Percentiles rank a stretch among this genome's conserved stretches.
phyloP scores from a whole-genome alignment of 306 rosid species.

The Cicer arietinum region DNA sequence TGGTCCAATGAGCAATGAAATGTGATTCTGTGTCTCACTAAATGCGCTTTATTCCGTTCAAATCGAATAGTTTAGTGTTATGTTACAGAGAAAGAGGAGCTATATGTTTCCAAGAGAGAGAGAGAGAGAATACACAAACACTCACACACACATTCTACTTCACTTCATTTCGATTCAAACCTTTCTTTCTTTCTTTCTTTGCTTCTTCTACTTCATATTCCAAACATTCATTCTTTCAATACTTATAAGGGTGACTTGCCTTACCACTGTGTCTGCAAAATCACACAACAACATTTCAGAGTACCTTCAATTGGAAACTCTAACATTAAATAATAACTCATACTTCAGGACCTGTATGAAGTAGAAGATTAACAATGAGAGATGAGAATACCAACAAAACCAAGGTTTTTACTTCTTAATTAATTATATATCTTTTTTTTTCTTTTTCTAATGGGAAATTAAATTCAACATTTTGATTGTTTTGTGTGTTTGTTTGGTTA shows the following conservation, averaged over 20 bases:
- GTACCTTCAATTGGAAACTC: conserved; percentile 41
- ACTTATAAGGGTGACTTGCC: conserved; percentile 24
- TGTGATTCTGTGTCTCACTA: too few species aligned
- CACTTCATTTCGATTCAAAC: not conserved
- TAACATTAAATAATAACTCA: conserved; percentile 31
- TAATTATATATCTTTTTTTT: conserved; percentile 21
- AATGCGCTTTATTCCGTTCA: conserved; percentile 78
- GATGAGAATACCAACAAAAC: conserved; percentile 80
- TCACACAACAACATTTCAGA: conserved; percentile 26
- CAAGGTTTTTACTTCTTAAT: conserved; percentile 66
- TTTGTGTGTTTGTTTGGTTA: conserved; percentile 44
- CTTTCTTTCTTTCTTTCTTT: conserved; percentile 53
- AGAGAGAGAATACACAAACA: conserved; percentile 51
- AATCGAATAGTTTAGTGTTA: conserved; percentile 76
- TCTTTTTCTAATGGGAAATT: conserved; percentile 32
- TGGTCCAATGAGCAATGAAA: too few species aligned
- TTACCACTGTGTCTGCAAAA: conserved; percentile 30
- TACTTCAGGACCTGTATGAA: conserved; percentile 66
- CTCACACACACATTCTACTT: not conserved
- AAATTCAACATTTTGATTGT: conserved; percentile 45
- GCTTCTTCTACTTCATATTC: conserved; percentile 78
- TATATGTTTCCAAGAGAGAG: conserved; percentile 68
- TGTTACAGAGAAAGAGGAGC: conserved; percentile 84
- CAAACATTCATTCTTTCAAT: conserved; percentile 58
- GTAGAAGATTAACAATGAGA: conserved; percentile 81